Percentiles rank a stretch among this genome's conserved stretches.
phyloP scores from a whole-genome alignment of 108 stramenopile genomes.

The Skeletonema menzelii region DNA sequence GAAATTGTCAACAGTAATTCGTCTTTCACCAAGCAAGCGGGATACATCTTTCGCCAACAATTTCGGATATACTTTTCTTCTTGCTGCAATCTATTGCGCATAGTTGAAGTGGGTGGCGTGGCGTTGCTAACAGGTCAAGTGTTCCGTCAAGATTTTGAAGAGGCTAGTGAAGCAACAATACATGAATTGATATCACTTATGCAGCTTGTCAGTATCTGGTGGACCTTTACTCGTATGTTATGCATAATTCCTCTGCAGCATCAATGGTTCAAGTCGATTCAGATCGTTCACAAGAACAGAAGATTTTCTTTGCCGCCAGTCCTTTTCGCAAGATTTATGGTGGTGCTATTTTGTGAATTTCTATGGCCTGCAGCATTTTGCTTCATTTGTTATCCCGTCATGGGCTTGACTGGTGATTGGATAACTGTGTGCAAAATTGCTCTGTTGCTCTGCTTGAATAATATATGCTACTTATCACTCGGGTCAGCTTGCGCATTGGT shows the following conservation, averaged over 20 bases:
- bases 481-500: neutral
- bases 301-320: slow-evolving; percentile 22
- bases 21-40: neutral
- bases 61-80: neutral
- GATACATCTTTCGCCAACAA: slow-evolving; percentile 2
- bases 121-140: slow-evolving; percentile 17
- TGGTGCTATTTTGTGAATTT: slow-evolving; percentile 1
- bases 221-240: slow-evolving; percentile 11
- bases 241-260: neutral
- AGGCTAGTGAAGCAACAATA: neutral
- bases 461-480: slow-evolving; percentile 19
- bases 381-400: slow-evolving; percentile 19
- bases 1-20: slow-evolving; percentile 4
- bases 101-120: slow-evolving; percentile 24
- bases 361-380: slow-evolving; percentile 4
- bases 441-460: slow-evolving; percentile 7
- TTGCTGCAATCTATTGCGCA: slow-evolving; percentile 3
- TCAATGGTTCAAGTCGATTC: slow-evolving; percentile 10
- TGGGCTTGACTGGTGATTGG: slow-evolving; percentile 5
- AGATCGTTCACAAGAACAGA: slow-evolving; percentile 7
- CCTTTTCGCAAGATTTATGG: neutral
- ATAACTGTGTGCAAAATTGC: neutral
- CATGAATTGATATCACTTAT: neutral
- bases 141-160: neutral
- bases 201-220: neutral